Evolutionary conservation across 2,329 filamentous ascomycete genomes (phyloP), one percentile per base, ranked within the genome.

Genomic region (Aspergillus tanneri): DNA sequence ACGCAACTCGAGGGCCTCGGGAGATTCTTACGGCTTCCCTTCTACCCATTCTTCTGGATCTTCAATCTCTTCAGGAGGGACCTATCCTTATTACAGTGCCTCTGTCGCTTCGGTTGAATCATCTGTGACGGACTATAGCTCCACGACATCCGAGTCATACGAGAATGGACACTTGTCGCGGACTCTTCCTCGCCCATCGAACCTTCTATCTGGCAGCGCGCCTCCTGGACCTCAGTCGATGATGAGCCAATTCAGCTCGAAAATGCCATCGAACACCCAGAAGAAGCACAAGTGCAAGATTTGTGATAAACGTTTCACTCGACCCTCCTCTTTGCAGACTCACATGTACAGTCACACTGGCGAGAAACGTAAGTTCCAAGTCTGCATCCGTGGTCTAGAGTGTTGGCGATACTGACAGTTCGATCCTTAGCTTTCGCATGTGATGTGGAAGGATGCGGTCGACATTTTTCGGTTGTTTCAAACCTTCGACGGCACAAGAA

Each of bases 201-300:
- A 82, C 28, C 74, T 87, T 11, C 65, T 86, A 47, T 77, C 77
- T 21, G 75, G 75, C 35, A 83, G 79, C 49, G 79, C 85, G 24
- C 89, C 90, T 1, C 90, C 90, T 1, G 90, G 90, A 14, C 91
- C 90, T 2, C 88, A 95, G 66, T 95, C 91, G 0, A 96, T 99
- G 90, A 99, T 99, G 93, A 85, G 90, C 43, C 91, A 95, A 63
- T 97, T 97, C 75, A 96, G 89, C 73, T 96, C 92, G 55, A 96
- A 96, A 74, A 86, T 96, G 43, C 91, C 90, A 0, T 91, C 89
- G 14, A 96, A 90, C 73, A 93, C 92, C 8, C 90, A 96, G 68
- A 97, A 97, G 84, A 97, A 97, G 79, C 93, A 97, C 77, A 96
- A 96, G 78, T 97, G 92, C 82, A 96, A 96, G 75, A 88, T 97